These are phyloP conservation scores for Babesia ovis DNA, from an alignment of 169 alveolate species.

Conservation along the genomic window DNA sequence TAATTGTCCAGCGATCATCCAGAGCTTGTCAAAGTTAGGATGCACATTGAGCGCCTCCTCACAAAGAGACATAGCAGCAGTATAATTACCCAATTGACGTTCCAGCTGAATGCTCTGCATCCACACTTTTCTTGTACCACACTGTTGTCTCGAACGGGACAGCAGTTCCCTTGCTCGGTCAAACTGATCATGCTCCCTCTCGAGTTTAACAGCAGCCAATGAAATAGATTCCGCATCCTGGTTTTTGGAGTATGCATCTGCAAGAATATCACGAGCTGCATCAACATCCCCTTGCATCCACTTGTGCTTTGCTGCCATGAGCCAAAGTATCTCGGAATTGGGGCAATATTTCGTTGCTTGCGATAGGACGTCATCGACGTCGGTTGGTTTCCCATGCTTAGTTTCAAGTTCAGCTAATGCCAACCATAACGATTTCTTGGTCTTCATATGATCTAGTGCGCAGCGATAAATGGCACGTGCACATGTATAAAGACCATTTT, in stretches of 20 bases:
- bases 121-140: constrained; percentile 86
- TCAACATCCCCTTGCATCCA: constrained; percentile 88
- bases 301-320: constrained; percentile 90
- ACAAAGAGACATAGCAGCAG: constrained; percentile 75
- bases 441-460: constrained; percentile 83
- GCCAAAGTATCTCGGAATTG: constrained; percentile 89
- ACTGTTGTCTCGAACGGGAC: constrained; percentile 85
- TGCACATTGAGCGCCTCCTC: constrained; percentile 81
- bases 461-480: constrained; percentile 86
- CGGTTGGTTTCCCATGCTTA: constrained; percentile 85
- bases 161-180: constrained; percentile 91
- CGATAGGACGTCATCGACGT: constrained; percentile 81
- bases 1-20: constrained; percentile 91
- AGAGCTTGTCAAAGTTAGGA: constrained; percentile 84
- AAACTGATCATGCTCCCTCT: constrained; percentile 88
- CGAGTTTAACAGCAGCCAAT: constrained; percentile 89
- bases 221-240: constrained; percentile 86
- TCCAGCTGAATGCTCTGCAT: constrained; percentile 91
- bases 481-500: constrained; percentile 79
- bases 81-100: constrained; percentile 81
- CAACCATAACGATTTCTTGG: constrained; percentile 88
- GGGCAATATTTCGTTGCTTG: constrained; percentile 88
- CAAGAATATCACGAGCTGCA: constrained; percentile 85
- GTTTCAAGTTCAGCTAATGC: constrained; percentile 95
- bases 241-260: constrained; percentile 85